Evolutionary conservation across 2,329 filamentous ascomycete species (phyloP).

Genomic region (Xylaria sp.): DNA sequence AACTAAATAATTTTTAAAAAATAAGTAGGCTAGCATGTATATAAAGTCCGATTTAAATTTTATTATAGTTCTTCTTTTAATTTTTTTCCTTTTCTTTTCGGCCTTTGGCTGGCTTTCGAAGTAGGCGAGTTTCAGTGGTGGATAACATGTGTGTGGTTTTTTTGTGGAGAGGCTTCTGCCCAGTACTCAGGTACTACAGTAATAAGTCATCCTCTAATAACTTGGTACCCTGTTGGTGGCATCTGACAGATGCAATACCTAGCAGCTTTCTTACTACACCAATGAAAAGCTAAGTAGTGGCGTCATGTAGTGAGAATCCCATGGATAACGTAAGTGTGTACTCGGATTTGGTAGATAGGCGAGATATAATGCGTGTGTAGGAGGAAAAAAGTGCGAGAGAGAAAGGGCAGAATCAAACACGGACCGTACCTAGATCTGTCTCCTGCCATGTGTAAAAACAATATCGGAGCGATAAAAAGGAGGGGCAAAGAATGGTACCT

Average conservation of each 20-base stretch:
- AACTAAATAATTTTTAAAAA: too few relatives aligned
- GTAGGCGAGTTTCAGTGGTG: too few relatives aligned
- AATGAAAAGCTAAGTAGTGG: constrained; percentile 14
- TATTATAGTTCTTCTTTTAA: too few relatives aligned
- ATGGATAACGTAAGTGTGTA: constrained; percentile 26
- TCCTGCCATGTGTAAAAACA: neutral
- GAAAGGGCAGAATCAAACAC: neutral
- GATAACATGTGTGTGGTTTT: too few relatives aligned
- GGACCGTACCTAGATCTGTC: neutral
- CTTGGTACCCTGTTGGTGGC: constrained; percentile 16
- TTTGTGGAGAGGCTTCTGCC: too few relatives aligned
- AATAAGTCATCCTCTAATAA: constrained; percentile 3
- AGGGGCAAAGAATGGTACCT: constrained; percentile 16
- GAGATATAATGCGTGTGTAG: neutral
- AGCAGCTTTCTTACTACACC: constrained; percentile 36
- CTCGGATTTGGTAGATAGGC: constrained; percentile 12
- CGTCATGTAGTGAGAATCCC: constrained; percentile 29
- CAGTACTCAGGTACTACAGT: constrained; percentile 2
- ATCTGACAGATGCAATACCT: constrained; percentile 31
- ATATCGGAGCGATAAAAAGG: constrained; percentile 23
- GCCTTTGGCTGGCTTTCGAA: too few relatives aligned
- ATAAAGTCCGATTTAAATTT: too few relatives aligned
- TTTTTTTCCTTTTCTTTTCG: too few relatives aligned
- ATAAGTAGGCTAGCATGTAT: too few relatives aligned
- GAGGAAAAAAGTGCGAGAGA: neutral